Evolutionary conservation across 2,329 filamentous ascomycete species (phyloP).

Genomic region (Teratosphaeria epicoccoides): DNA sequence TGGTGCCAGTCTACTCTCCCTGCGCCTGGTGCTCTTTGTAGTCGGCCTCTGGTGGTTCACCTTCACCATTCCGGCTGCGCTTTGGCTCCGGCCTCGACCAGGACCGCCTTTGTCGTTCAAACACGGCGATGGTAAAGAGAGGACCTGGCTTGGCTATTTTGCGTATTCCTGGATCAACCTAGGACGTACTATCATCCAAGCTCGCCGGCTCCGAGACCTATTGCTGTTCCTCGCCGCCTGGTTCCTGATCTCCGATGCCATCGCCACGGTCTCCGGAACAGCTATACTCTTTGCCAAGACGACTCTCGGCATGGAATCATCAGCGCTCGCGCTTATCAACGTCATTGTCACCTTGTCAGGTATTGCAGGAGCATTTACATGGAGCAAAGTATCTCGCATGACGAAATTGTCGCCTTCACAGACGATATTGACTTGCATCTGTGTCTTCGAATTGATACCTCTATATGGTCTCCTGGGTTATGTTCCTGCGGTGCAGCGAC

Average conservation of each 20-base stretch:
- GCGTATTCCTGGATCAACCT: slow-evolving; percentile 77
- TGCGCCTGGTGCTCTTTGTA: slow-evolving; percentile 75
- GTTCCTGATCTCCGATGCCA: slow-evolving; percentile 89
- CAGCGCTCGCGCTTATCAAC: slow-evolving; percentile 82
- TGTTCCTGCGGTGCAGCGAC: slow-evolving; percentile 62
- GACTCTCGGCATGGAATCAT: slow-evolving; percentile 76
- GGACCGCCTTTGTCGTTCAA: slow-evolving; percentile 56
- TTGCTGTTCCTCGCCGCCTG: slow-evolving; percentile 74
- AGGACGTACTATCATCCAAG: slow-evolving; percentile 66
- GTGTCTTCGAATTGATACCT: slow-evolving; percentile 82
- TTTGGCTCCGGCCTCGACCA: slow-evolving; percentile 80
- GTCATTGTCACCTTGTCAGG: slow-evolving; percentile 80
- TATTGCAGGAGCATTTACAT: slow-evolving; percentile 78
- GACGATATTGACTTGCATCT: slow-evolving; percentile 86
- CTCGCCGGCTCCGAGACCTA: slow-evolving; percentile 61
- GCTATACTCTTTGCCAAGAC: slow-evolving; percentile 96
- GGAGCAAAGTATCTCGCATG: slow-evolving; percentile 65
- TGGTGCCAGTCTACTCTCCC: slow-evolving; percentile 69
- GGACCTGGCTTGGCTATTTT: slow-evolving; percentile 60
- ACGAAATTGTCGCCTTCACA: slow-evolving; percentile 66
- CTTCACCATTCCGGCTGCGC: slow-evolving; percentile 77
- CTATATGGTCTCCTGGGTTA: slow-evolving; percentile 85
- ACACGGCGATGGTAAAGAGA: slow-evolving; percentile 6
- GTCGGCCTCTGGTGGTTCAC: slow-evolving; percentile 87
- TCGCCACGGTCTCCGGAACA: slow-evolving; percentile 88